These are phyloP conservation scores for Ophiocordyceps camponoti-leonardi DNA, from an alignment of 2,329 filamentous ascomycete genomes.

Conservation along the genomic window DNA sequence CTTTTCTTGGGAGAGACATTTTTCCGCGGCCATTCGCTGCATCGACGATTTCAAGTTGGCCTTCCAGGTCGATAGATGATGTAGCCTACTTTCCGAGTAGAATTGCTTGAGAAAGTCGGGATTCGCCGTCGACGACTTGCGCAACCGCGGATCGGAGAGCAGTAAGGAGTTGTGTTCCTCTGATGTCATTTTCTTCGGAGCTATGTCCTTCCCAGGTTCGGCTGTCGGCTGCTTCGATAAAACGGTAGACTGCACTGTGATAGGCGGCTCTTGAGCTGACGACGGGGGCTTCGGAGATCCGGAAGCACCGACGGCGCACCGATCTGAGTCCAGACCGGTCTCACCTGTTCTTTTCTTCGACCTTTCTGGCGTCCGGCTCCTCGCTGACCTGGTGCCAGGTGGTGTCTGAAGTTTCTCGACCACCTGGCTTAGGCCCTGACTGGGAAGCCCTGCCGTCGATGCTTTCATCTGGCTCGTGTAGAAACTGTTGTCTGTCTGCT, in stretches of 20 bases:
- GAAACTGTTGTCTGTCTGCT: slow-evolving; percentile 70
- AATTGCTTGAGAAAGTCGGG: slow-evolving; percentile 89
- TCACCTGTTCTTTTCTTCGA: background rate
- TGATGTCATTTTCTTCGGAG: slow-evolving; percentile 54
- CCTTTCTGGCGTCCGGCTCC: background rate
- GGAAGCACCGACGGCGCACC: background rate
- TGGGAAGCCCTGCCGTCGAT: slow-evolving; percentile 8
- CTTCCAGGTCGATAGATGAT: slow-evolving; percentile 95
- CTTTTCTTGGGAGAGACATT: slow-evolving; percentile 25
- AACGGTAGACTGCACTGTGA: background rate
- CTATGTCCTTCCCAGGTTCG: slow-evolving; percentile 2
- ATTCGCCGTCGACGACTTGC: slow-evolving; percentile 81
- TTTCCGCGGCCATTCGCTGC: slow-evolving; percentile 63
- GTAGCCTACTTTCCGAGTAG: slow-evolving; percentile 85
- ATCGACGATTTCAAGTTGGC: slow-evolving; percentile 80
- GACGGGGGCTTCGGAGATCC: background rate
- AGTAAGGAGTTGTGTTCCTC: slow-evolving; percentile 86
- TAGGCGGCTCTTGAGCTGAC: background rate
- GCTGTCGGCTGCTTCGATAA: background rate
- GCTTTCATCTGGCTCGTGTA: slow-evolving; percentile 55
- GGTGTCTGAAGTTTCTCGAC: slow-evolving; percentile 12
- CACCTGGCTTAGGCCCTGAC: slow-evolving; percentile 12
- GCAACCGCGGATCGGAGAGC: slow-evolving; percentile 66
- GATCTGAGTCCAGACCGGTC: too few species aligned
- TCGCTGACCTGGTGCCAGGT: slow-evolving; percentile 3